A percentile compares a stretch with the other conserved stretches of the same genome.
phyloP scores from a whole-genome alignment of 2,329 filamentous ascomycete genomes.

The Fusarium nodosum region DNA sequence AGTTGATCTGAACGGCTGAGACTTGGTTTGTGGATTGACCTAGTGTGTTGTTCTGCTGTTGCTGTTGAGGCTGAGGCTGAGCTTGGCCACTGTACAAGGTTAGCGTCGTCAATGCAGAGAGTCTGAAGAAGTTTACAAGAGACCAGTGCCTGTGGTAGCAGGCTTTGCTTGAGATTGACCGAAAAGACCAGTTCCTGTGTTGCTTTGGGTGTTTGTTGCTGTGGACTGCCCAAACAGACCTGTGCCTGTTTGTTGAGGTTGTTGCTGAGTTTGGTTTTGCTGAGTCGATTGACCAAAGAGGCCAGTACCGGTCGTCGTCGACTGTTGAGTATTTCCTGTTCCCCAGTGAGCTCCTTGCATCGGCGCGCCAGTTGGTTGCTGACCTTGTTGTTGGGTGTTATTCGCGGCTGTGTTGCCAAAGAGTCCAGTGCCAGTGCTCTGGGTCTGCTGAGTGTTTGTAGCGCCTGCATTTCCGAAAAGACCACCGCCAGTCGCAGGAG shows the following conservation, averaged over 20 bases:
- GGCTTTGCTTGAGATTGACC: conserved; percentile 55
- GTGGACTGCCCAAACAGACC: conserved; percentile 51
- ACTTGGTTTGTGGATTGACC: conserved; percentile 64
- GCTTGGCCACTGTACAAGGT: conserved; percentile 49
- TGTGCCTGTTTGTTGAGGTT: conserved; percentile 46
- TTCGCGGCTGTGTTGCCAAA: conserved; percentile 50
- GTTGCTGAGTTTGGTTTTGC: conserved; percentile 33
- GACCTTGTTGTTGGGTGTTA: conserved; percentile 46
- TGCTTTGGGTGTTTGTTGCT: conserved; percentile 39
- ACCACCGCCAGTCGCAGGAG: conserved; percentile 47
- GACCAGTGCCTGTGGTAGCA: conserved; percentile 43
- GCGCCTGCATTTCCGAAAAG: conserved; percentile 52
- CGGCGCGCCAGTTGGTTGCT: conserved; percentile 28
- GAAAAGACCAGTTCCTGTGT: conserved; percentile 52
- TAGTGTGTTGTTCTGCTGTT: conserved; percentile 46
- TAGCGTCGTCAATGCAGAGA: conserved; percentile 25
- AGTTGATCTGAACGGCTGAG: conserved; percentile 82
- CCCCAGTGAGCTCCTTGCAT: conserved; percentile 45
- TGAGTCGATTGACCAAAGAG: conserved; percentile 49
- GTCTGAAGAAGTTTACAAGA: conserved; percentile 51
- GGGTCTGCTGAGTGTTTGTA: conserved; percentile 49
- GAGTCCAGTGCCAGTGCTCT: conserved; percentile 47
- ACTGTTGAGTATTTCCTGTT: conserved; percentile 30
- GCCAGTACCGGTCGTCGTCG: conserved; percentile 36
- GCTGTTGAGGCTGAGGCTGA: conserved; percentile 50